Evolutionary conservation across 768 basidiomycete species (phyloP).

Genomic region (Boletus sp.): DNA sequence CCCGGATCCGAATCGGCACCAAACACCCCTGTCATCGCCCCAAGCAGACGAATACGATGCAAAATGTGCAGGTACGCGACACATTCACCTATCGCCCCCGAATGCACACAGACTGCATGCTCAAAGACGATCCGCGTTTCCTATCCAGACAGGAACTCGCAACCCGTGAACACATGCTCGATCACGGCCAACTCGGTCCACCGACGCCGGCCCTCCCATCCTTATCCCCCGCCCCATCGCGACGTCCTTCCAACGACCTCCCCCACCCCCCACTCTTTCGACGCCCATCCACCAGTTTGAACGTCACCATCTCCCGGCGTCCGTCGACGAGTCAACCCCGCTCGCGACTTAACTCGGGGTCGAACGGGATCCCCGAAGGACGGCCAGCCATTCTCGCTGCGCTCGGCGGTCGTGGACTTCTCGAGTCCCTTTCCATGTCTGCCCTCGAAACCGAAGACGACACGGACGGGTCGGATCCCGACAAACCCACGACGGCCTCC

Average conservation of each 20-base stretch:
- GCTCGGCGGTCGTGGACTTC: slow-evolving; percentile 31
- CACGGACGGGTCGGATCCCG: slow-evolving; percentile 20
- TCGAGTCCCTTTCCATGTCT: slow-evolving; percentile 48
- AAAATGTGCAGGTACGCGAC: slow-evolving; percentile 78
- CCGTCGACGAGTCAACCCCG: slow-evolving; percentile 25
- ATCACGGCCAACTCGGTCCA: slow-evolving; percentile 77
- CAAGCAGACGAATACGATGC: slow-evolving; percentile 73
- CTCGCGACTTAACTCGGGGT: slow-evolving; percentile 21
- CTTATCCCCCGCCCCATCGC: slow-evolving; percentile 46
- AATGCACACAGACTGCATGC: not conserved
- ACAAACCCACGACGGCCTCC: slow-evolving; percentile 7
- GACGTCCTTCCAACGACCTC: slow-evolving; percentile 36
- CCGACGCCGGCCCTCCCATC: slow-evolving; percentile 51
- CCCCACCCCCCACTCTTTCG: slow-evolving; percentile 15
- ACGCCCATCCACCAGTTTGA: slow-evolving; percentile 22
- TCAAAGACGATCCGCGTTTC: not conserved
- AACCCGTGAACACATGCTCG: slow-evolving; percentile 89
- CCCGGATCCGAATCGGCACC: slow-evolving; percentile 55
- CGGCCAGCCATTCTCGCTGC: slow-evolving; percentile 21
- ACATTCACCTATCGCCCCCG: not conserved
- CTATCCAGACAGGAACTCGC: slow-evolving; percentile 68
- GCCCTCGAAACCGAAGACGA: slow-evolving; percentile 52
- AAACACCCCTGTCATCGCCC: slow-evolving; percentile 52
- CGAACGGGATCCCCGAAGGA: slow-evolving; percentile 15
- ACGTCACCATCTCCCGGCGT: slow-evolving; percentile 30